phyloP scores from a whole-genome alignment of 495 filamentous ascomycete species.

The Amorphotheca resinae region DNA sequence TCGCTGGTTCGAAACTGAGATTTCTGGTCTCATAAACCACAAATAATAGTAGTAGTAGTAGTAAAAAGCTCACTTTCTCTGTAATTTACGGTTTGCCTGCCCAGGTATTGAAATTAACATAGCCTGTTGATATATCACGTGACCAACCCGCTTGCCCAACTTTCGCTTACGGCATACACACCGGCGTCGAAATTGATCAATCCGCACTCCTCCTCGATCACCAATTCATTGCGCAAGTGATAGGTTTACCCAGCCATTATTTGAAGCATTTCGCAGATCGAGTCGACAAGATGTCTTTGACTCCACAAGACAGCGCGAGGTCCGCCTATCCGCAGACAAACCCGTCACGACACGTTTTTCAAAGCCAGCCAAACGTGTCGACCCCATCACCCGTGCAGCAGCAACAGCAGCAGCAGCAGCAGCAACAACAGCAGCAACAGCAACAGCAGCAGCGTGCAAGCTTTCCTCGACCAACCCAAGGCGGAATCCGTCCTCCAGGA shows the following conservation, averaged over 20 bases:
- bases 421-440: constrained; percentile 5
- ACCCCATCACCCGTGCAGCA: constrained; percentile 13
- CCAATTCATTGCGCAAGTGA: constrained; percentile 7
- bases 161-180: not conserved
- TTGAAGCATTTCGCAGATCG: constrained; percentile 3
- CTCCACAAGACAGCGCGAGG: constrained; percentile 17
- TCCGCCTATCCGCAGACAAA: constrained; percentile 11
- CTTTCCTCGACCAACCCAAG: constrained; percentile 11
- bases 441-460: constrained; percentile 9
- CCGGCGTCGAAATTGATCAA: not conserved
- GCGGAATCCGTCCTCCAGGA: constrained; percentile 12
- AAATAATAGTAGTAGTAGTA: no score
- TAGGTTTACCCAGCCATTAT: constrained; percentile 12
- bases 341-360: constrained; percentile 12
- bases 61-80: no score
- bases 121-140: no score
- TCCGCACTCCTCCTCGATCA: constrained; percentile 1
- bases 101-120: no score
- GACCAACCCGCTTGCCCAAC: no score
- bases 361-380: constrained; percentile 5
- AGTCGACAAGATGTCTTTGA: constrained; percentile 17
- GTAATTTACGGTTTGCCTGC: no score
- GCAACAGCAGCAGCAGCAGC: not conserved
- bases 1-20: no score
- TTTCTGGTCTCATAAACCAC: no score